Percentiles rank a stretch among this genome's conserved stretches.
Conservation (phyloP, 805 yeast species). For the Komagataella pastoris region DNA sequence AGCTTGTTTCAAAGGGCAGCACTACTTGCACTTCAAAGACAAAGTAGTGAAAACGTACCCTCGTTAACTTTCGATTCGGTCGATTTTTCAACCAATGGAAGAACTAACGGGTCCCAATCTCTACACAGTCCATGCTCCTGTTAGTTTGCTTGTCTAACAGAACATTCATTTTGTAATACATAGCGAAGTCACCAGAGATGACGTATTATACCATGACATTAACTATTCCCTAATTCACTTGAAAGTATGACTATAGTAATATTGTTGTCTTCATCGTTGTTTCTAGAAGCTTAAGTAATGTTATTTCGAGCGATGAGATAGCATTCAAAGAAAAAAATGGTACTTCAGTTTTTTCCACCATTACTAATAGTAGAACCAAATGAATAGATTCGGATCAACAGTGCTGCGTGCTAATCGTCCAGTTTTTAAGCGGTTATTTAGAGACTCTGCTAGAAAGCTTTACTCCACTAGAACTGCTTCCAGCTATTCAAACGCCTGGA, state of each 20-base stretch:
- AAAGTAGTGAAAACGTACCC: neutral
- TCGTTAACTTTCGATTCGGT: neutral
- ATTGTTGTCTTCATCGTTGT: neutral
- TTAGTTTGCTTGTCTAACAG: neutral
- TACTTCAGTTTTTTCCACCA: neutral
- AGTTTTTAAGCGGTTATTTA: neutral
- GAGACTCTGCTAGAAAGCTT: neutral
- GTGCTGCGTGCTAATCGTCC: neutral
- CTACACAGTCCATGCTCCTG: neutral
- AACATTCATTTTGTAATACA: neutral
- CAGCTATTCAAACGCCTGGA: neutral
- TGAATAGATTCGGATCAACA: neutral
- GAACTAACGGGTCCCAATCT: neutral
- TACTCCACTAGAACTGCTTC: neutral
- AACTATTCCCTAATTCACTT: neutral
- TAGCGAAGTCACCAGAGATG: neutral
- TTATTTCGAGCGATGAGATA: neutral
- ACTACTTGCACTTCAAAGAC: neutral
- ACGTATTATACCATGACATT: neutral
- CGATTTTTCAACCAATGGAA: neutral
- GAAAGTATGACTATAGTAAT: neutral
- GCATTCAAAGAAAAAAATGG: neutral
- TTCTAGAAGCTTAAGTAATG: neutral
- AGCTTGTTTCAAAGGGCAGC: conserved; percentile 14
- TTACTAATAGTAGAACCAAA: neutral